Base-by-base conservation (phyloP, 1,139 yeast species). In the Suhomyces chickasaworum region DNA sequence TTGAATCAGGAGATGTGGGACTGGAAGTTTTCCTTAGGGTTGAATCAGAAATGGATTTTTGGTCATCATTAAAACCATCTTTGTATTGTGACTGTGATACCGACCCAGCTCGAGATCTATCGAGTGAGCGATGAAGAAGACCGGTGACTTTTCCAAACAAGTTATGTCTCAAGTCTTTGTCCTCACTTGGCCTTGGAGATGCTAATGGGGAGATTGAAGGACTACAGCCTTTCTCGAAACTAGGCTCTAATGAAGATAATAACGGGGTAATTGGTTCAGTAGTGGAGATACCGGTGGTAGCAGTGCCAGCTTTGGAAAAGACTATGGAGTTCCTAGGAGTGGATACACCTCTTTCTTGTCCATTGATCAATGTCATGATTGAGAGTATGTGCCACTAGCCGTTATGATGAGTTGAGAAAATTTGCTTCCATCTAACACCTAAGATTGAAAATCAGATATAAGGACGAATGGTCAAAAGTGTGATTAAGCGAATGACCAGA, bases 81-180 rank as follows among this genome's bases (percentile, higher is more conserved):
- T 44, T 46, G 13, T 37, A 37, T 5, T 60, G 55, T 2, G 56
- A 23, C 4, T 60, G 55, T 2, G 56, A 23, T 1, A 53, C 40
- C 17, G 66, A 58, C 4, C 38, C 30, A 10, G 29, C 36, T 22
- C 45, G 39, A 29, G 46, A 42, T 9, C 32, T 30, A 10, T 42
- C 44, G 20, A 63, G 49, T 2, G 65, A 54, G 41, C 59, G 57
- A 23, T 63, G 68, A 37, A 69, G 56, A 43, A 68, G 53, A 12
- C 71, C 69, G 21, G 71, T 57, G 27, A 69, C 71, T 52, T 67
- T 71, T 13, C 69, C 69, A 25, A 69, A 59, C 8, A 68, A 42
- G 48, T 58, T 64, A 44, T 59, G 66, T 39, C 67, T 58, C 36
- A 60, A 51, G 38, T 55, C 60, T 32, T 49, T 45, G 47, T 53